A percentile compares a stretch with the other conserved stretches of the same genome.
Evolutionary conservation across 2,329 filamentous ascomycete genomes (phyloP).

Genomic region (Ophiostoma piceae): DNA sequence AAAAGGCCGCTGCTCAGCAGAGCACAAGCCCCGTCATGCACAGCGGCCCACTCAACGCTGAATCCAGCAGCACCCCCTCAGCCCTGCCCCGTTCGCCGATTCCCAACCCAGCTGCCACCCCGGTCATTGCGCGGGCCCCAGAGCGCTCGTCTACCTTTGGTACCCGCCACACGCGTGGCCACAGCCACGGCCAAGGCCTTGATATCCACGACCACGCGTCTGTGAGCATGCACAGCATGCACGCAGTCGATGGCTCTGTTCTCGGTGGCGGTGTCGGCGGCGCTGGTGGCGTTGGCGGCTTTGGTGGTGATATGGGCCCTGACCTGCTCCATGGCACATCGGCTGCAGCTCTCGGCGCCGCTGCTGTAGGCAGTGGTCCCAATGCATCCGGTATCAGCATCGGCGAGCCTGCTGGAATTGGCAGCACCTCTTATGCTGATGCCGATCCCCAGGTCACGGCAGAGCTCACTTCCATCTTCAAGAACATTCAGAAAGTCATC

Average conservation of each 20-base stretch:
- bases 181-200: not conserved
- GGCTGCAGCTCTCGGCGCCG: constrained; percentile 2
- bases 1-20: constrained; percentile 33
- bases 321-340: constrained; percentile 25
- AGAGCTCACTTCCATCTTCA: constrained; percentile 81
- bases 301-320: constrained; percentile 25
- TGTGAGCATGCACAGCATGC: constrained; percentile 18
- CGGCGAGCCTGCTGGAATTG: constrained; percentile 53
- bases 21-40: constrained; percentile 44
- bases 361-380: constrained; percentile 26
- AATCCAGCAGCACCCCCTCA: not conserved
- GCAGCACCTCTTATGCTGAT: constrained; percentile 62
- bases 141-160: constrained; percentile 18
- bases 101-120: constrained; percentile 15
- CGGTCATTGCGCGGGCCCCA: constrained; percentile 4
- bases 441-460: constrained; percentile 74
- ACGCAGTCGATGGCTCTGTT: constrained; percentile 20
- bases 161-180: not conserved
- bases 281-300: constrained; percentile 24
- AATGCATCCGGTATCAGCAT: constrained; percentile 33
- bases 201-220: constrained; percentile 20
- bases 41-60: constrained; percentile 10
- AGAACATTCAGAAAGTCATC: constrained; percentile 83
- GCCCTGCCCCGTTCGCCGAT: not conserved
- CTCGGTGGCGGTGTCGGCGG: constrained; percentile 19